Conservation (phyloP, 2,329 filamentous ascomycete genomes). For the Sclerotinia subarctica region DNA sequence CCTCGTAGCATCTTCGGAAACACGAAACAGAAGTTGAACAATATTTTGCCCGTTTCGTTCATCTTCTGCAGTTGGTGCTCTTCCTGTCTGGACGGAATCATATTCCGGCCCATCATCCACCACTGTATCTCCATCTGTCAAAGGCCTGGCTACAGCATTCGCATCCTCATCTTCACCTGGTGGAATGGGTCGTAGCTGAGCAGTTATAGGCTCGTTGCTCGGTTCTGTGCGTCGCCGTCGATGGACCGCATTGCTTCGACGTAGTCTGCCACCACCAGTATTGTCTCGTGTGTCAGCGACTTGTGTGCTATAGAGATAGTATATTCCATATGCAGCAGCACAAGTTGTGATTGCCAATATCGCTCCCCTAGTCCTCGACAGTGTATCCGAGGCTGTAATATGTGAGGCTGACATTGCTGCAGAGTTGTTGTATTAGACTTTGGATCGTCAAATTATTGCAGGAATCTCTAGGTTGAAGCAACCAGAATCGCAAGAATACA, state of each 20-base stretch:
- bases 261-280: slow-evolving; percentile 42
- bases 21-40: slow-evolving; percentile 81
- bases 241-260: slow-evolving; percentile 66
- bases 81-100: slow-evolving; percentile 27
- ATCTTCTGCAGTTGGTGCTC: slow-evolving; percentile 17
- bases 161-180: slow-evolving; percentile 35
- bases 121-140: slow-evolving; percentile 38
- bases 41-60: slow-evolving; percentile 68
- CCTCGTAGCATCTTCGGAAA: slow-evolving; percentile 88
- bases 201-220: background rate
- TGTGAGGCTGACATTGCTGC: slow-evolving; percentile 42
- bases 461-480: background rate
- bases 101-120: slow-evolving; percentile 33
- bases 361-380: slow-evolving; percentile 54
- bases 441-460: background rate
- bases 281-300: background rate
- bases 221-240: slow-evolving; percentile 38
- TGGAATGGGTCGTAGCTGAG: background rate
- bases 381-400: slow-evolving; percentile 49
- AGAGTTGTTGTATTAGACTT: background rate
- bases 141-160: slow-evolving; percentile 28
- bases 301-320: slow-evolving; percentile 51
- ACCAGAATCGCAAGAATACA: slow-evolving; percentile 12
- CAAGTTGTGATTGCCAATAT: slow-evolving; percentile 55
- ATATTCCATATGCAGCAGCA: slow-evolving; percentile 56